Evolutionary conservation across 805 yeast species (phyloP), one percentile per base, ranked within the genome.

Genomic region (Kluyveromyces nonfermentans): DNA sequence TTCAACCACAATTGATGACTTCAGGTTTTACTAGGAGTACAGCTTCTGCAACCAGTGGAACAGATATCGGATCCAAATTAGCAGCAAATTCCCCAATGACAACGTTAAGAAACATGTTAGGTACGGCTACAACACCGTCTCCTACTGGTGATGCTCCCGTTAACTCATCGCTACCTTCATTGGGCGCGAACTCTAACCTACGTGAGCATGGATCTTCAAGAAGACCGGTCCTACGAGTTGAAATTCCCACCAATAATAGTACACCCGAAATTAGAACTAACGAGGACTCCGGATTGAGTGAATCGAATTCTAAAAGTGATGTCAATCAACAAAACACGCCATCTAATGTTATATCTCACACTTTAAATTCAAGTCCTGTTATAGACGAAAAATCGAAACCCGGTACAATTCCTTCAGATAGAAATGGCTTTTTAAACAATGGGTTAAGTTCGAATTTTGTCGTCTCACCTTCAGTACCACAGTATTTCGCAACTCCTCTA

Each of bases 191-290:
- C 41, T 16, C 37, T 36, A 44, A 45, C 50, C 35, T 32, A 21
- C 36, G 32, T 20, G 32, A 49, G 50, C 53, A 52, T 48, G 56
- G 43, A 5, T 34, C 30, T 3, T 33, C 52, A 9, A 48, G 64
- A 40, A 62, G 87, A 46, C 87, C 87, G 1, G 71, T 80, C 1
- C 62, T 81, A 37, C 62, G 85, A 44, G 80, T 81, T 9, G 78
- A 78, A 51, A 81, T 81, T n/a, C 87, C 87, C 1, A 66, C 65
- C 5, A 77, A 71, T 54, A 53, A 57, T 33, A 65, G 42, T 41
- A 48, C 36, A 52, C 46, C 40, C 33, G 65, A 67, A 43, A 54
- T 60, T 20, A 54, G 48, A 39, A 56, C 57, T 33, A 59, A 51
- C 49, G 60, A 48, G 46, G 63, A 44, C 69, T 70, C 56, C 59